Base-by-base conservation (phyloP, 805 yeast genomes). In the Hanseniaspora guilliermondii region DNA sequence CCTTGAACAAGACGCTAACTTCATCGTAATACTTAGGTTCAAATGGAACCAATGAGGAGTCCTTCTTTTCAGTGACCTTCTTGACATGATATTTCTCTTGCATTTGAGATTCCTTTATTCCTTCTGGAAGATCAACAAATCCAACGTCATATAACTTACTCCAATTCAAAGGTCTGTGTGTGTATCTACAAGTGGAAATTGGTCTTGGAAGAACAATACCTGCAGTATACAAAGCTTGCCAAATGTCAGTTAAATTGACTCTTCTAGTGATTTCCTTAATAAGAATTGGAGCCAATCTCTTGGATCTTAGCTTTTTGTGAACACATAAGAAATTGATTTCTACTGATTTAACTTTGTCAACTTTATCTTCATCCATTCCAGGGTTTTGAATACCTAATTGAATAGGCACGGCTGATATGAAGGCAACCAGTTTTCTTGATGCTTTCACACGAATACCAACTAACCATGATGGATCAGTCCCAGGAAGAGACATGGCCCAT, bases 171-270 rank as follows among this genome's bases (percentile, higher is more conserved):
- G 97, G 94, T 61, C 98, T 84, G 70, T 93, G 98, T 41, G 85
- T 84, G 67, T 93, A 93, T 57, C 97, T 77, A 65, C 94, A 83
- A 2, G 87, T 80, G 12, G 95, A 73, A 4, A 91, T 78, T 0
- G 98, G 98, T n/a, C 89, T 81, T 22, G 98, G 98, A 56, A 93
- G 73, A 2, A 87, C 82, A 2, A 82, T 80, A 11, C 97, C 98
- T 0, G 91, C 95, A 9, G 98, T 91, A 69, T 87, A 87, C 57
- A 93, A 75, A 0, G 97, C 98, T 68, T 89, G 97, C 96, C 97
- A 93, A 57, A 89, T 85, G 56, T 85, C 79, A 44, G 76, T 74
- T 58, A 78, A 76, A 69, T 93, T 91, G 59, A 93, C 93, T 60
- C 97, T 76, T 65, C 98, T 77, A 4, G 97, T 93, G 60, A 93